phyloP scores from a whole-genome alignment of 2,329 filamentous ascomycete species.

The Drechslerella coelobrocha region DNA sequence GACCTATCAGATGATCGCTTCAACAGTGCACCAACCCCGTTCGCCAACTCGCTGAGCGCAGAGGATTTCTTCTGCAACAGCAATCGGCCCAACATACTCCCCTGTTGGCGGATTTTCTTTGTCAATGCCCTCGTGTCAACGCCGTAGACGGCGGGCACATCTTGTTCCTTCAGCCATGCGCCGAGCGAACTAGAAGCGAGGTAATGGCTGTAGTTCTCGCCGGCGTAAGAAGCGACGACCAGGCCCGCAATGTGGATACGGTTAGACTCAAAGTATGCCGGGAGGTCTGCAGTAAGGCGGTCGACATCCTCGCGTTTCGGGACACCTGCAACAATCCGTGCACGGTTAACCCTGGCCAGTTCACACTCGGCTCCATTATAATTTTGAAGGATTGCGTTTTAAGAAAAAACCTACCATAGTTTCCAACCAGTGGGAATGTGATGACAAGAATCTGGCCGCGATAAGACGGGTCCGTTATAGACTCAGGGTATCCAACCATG shows the following conservation, averaged over 20 bases:
- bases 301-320: conserved; percentile 85
- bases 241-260: conserved; percentile 94
- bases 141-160: conserved; percentile 89
- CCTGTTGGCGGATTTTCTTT: conserved; percentile 90
- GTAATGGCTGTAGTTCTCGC: conserved; percentile 94
- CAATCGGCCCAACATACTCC: conserved; percentile 94
- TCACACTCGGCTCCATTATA: too few species aligned
- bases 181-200: conserved; percentile 89
- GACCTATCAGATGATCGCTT: conserved; percentile 58
- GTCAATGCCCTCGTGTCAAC: conserved; percentile 93
- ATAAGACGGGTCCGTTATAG: conserved; percentile 84
- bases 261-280: conserved; percentile 89
- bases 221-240: conserved; percentile 87
- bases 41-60: conserved; percentile 54
- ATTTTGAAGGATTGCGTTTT: too few species aligned
- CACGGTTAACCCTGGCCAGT: too few species aligned
- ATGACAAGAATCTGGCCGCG: conserved; percentile 93
- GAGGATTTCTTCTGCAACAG: conserved; percentile 69
- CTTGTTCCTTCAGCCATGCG: conserved; percentile 94
- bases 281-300: conserved; percentile 81
- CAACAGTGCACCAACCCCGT: conserved; percentile 59
- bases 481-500: conserved; percentile 90
- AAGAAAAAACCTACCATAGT: conserved; percentile 83
- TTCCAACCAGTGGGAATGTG: conserved; percentile 93
- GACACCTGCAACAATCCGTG: conserved; percentile 67